Percentiles rank a stretch among this genome's conserved stretches.
Conservation (phyloP, 371 early-diverging fungal genomes). For the Syncephalastrum contaminatum region DNA sequence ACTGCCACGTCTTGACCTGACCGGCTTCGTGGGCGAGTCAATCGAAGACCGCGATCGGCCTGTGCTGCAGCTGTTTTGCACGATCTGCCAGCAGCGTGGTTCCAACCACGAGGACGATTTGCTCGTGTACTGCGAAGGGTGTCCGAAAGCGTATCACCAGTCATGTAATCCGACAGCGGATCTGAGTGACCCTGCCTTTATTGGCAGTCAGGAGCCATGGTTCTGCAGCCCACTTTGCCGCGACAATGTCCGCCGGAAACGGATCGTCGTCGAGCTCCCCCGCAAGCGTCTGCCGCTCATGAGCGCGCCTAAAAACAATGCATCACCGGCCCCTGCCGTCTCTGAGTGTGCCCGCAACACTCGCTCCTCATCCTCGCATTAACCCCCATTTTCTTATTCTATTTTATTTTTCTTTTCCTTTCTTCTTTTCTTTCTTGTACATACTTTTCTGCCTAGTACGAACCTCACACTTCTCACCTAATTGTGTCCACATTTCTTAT, state of each 20-base stretch:
- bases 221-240: constrained; percentile 74
- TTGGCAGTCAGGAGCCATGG: constrained; percentile 54
- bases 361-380: too few relatives aligned
- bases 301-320: constrained; percentile 23
- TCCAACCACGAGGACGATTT: constrained; percentile 59
- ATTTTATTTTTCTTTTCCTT: too few relatives aligned
- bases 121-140: constrained; percentile 84
- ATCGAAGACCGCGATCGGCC: constrained; percentile 82
- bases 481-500: too few relatives aligned
- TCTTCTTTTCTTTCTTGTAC: too few relatives aligned
- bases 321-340: too few relatives aligned
- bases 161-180: constrained; percentile 53
- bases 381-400: too few relatives aligned
- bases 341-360: too few relatives aligned
- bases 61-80: constrained; percentile 85
- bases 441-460: too few relatives aligned
- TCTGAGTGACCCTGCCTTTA: constrained; percentile 1
- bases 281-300: constrained; percentile 71
- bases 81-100: constrained; percentile 73
- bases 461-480: too few relatives aligned
- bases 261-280: constrained; percentile 65
- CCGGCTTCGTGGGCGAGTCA: constrained; percentile 71
- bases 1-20: constrained; percentile 81
- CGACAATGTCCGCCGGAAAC: constrained; percentile 60
- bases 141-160: constrained; percentile 83